These are phyloP conservation scores for Gymnopilus dilepis DNA, from an alignment of 768 basidiomycete genomes.

Conservation along the genomic window DNA sequence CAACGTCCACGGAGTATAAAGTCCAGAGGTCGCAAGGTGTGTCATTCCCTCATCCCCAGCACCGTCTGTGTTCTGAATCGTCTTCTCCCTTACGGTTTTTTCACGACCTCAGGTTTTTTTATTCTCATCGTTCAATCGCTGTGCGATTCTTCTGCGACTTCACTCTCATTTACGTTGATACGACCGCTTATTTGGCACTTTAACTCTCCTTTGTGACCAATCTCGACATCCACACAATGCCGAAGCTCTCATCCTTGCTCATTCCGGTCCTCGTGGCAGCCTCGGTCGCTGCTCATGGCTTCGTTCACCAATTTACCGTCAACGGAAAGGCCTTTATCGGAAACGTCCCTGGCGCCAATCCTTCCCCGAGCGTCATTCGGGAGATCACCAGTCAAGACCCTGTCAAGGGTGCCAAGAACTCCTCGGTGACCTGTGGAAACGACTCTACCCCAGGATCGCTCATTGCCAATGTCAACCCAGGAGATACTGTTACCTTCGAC, in stretches of 20 bases:
- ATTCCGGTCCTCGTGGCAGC: conserved; percentile 40
- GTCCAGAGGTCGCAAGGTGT: conserved; percentile 10
- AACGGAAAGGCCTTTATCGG: conserved; percentile 45
- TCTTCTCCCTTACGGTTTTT: conserved; percentile 11
- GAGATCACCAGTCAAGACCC: conserved; percentile 44
- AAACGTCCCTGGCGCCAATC: conserved; percentile 31
- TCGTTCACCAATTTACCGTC: conserved; percentile 43
- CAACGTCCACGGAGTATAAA: conserved; percentile 11
- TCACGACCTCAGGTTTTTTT: conserved; percentile 2
- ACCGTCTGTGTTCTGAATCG: conserved; percentile 12
- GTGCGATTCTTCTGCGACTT: conserved; percentile 13
- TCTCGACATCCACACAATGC: conserved; percentile 8
- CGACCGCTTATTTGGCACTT: conserved; percentile 11
- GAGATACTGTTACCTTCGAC: conserved; percentile 55
- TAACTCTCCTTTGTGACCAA: conserved; percentile 24
- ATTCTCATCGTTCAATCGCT: conserved; percentile 1
- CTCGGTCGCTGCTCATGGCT: conserved; percentile 51
- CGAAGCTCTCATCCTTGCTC: conserved; percentile 25
- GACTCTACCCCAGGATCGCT: conserved; percentile 53
- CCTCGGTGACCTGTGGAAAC: conserved; percentile 64
- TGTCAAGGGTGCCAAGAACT: conserved; percentile 59
- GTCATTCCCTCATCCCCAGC: conserved; percentile 14
- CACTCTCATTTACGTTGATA: conserved; percentile 1
- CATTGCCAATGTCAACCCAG: conserved; percentile 63
- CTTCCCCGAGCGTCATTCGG: conserved; percentile 42